Conservation (phyloP, 2,329 filamentous ascomycete genomes). For the Exophiala sp. region DNA sequence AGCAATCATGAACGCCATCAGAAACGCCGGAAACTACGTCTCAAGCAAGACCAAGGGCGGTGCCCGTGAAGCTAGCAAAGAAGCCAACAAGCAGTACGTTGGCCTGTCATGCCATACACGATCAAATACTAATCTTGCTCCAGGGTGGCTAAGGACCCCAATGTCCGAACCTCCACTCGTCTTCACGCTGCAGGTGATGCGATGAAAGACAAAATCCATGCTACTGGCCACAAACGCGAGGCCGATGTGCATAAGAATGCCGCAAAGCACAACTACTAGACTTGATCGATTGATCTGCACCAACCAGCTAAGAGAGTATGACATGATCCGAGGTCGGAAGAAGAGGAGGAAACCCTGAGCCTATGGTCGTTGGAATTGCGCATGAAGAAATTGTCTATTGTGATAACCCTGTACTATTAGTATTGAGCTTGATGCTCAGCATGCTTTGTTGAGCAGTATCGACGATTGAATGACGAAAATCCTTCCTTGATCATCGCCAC, state of each 20-base stretch:
- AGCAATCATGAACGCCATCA: conserved; percentile 1
- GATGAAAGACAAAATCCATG: conserved; percentile 21
- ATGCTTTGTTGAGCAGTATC: no score
- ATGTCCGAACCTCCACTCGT: conserved; percentile 19
- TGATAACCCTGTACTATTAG: conserved; percentile 18
- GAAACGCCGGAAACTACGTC: conserved; percentile 19
- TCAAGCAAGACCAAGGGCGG: conserved; percentile 22
- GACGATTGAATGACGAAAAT: not conserved
- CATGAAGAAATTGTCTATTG: conserved; percentile 1
- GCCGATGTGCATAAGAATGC: conserved; percentile 22
- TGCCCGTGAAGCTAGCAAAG: conserved; percentile 19
- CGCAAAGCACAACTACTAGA: conserved; percentile 24
- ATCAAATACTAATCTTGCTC: not conserved
- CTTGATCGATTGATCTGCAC: no score
- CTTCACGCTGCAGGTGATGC: conserved; percentile 22
- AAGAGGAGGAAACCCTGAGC: not conserved
- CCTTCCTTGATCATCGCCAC: not conserved
- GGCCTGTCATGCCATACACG: not conserved
- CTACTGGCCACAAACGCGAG: conserved; percentile 18
- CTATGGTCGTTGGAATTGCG: not conserved
- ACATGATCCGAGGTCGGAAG: not conserved
- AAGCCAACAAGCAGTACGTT: conserved; percentile 24
- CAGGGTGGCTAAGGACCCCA: conserved; percentile 25
- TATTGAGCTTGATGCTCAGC: not conserved
- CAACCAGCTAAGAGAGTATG: not conserved